phyloP scores from a whole-genome alignment of 2,329 filamentous ascomycete species.

The Diaporthe aspalathi region DNA sequence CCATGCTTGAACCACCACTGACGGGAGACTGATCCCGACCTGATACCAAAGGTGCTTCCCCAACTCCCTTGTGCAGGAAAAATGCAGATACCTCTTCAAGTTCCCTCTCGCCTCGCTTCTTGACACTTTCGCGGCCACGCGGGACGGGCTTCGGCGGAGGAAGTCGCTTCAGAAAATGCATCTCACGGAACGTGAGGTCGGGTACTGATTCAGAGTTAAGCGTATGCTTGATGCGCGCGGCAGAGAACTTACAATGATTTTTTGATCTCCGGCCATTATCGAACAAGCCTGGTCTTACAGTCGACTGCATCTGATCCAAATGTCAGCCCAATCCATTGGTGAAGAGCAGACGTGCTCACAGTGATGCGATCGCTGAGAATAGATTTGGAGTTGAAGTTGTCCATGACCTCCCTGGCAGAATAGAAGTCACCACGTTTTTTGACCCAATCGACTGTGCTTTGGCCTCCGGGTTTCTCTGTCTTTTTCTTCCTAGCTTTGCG shows the following conservation, averaged over 20 bases:
- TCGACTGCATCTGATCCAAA: slow-evolving; percentile 50
- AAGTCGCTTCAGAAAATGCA: slow-evolving; percentile 55
- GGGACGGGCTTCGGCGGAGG: slow-evolving; percentile 38
- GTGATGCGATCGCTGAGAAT: slow-evolving; percentile 65
- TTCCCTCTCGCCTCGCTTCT: slow-evolving; percentile 48
- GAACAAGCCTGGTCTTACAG: slow-evolving; percentile 56
- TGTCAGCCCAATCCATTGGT: slow-evolving; percentile 7
- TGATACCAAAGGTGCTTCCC: slow-evolving; percentile 32
- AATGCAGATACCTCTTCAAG: slow-evolving; percentile 52
- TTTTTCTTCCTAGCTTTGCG: slow-evolving; percentile 30
- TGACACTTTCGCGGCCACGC: slow-evolving; percentile 41
- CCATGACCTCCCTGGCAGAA: slow-evolving; percentile 61
- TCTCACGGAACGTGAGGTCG: slow-evolving; percentile 65
- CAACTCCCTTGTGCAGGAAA: slow-evolving; percentile 44
- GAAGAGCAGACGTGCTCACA: slow-evolving; percentile 50
- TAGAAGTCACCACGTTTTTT: slow-evolving; percentile 47
- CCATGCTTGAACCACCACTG: slow-evolving; percentile 24
- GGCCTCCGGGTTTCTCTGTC: slow-evolving; percentile 43
- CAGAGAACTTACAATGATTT: slow-evolving; percentile 20
- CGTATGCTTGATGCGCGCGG: background rate
- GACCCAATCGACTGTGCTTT: slow-evolving; percentile 36
- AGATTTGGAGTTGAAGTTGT: slow-evolving; percentile 66
- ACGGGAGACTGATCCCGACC: slow-evolving; percentile 20
- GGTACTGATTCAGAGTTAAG: slow-evolving; percentile 53
- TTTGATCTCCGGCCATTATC: slow-evolving; percentile 51